These are phyloP conservation scores for Lepidium campestre DNA, from an alignment of 441 rosid genomes.

Conservation along the genomic window DNA sequence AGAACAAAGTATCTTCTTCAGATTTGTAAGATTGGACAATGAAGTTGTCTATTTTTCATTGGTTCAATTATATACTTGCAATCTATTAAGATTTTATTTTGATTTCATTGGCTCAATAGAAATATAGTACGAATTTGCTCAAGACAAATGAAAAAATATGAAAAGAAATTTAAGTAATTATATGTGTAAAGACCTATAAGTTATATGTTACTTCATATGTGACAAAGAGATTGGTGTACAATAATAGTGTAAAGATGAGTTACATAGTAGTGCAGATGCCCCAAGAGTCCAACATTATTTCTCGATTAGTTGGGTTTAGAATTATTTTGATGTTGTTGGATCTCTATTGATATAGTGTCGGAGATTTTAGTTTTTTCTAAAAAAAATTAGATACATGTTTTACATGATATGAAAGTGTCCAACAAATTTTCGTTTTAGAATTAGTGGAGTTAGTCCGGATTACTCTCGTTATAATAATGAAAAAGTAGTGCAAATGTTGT, in stretches of 20 bases:
- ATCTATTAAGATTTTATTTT: constrained; percentile 5
- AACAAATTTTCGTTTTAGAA: no score
- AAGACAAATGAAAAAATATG: neutral
- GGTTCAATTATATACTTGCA: constrained; percentile 3
- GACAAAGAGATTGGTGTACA: neutral
- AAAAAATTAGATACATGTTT: no score
- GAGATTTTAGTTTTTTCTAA: no score
- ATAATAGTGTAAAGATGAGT: neutral
- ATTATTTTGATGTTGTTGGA: no score
- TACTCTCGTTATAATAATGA: no score
- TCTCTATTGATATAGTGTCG: no score
- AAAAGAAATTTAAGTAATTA: neutral
- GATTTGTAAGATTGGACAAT: constrained; percentile 7
- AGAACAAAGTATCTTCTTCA: neutral
- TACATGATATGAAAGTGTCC: no score
- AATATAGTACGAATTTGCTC: neutral
- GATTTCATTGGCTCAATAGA: neutral
- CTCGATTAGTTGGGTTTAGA: no score
- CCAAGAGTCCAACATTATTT: no score
- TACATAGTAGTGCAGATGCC: no score
- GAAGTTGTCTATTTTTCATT: constrained; percentile 12
- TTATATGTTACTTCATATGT: neutral
- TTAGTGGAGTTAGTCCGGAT: no score
- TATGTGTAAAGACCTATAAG: neutral
- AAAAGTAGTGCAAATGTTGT: no score